Conservation (phyloP, 768 basidiomycete species). For the Cystofilobasidium capitatum region DNA sequence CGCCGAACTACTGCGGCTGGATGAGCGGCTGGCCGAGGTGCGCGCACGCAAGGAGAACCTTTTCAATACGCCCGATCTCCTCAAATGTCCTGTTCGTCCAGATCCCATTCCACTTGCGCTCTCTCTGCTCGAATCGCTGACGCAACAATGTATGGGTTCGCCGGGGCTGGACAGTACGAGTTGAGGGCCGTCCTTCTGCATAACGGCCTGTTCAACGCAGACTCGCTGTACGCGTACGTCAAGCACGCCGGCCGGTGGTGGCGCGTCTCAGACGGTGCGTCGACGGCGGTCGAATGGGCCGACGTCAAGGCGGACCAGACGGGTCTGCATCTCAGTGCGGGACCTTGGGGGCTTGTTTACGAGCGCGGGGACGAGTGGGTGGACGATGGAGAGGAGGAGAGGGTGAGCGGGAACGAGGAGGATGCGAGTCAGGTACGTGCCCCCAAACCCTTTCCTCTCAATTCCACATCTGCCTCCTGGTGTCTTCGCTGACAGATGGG, state of each 20-base stretch:
- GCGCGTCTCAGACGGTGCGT: not conserved
- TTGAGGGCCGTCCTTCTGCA: constrained; percentile 5
- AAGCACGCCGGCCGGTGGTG: not conserved
- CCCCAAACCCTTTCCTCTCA: not conserved
- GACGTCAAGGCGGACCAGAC: not conserved
- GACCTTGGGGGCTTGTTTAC: not conserved
- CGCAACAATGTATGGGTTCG: not conserved
- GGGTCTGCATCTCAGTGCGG: not conserved
- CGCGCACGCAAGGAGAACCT: not conserved
- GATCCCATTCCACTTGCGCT: too few species aligned
- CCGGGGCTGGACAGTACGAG: constrained; percentile 6
- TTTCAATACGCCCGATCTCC: constrained; percentile 7
- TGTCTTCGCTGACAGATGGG: not conserved
- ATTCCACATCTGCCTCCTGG: not conserved
- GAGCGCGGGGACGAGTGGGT: not conserved
- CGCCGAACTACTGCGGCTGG: not conserved
- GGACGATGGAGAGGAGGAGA: not conserved
- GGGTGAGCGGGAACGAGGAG: not conserved
- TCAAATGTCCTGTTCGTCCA: constrained; percentile 9
- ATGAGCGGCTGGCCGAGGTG: not conserved
- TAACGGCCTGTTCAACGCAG: not conserved
- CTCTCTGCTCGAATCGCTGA: not conserved
- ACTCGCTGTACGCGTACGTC: constrained; percentile 4
- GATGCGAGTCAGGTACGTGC: not conserved
- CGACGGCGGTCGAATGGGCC: not conserved